These are phyloP conservation scores for Chlorella variabilis DNA, from an alignment of 163 green algal genomes.

Conservation along the genomic window DNA sequence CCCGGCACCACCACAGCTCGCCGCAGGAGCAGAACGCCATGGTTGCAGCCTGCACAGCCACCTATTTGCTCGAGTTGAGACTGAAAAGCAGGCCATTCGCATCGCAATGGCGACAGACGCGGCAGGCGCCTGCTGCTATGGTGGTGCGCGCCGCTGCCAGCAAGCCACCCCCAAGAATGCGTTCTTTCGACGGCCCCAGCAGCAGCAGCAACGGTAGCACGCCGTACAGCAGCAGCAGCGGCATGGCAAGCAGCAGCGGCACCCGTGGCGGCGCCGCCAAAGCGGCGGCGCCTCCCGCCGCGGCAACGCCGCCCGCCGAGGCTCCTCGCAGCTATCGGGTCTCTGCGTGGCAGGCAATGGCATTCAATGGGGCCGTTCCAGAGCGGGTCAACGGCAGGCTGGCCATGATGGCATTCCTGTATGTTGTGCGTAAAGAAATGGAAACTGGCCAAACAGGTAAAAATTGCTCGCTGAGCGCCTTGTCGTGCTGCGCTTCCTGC, in stretches of 20 bases:
- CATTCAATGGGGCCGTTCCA: conserved; percentile 30
- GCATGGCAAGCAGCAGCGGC: neutral
- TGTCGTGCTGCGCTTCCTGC: too few species aligned
- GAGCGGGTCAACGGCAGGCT: conserved; percentile 41
- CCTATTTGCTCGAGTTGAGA: too few species aligned
- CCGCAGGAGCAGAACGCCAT: too few species aligned
- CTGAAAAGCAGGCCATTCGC: too few species aligned
- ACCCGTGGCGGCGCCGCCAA: too few species aligned
- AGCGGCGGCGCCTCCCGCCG: neutral
- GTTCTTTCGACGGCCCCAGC: conserved; percentile 11
- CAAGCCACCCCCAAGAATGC: neutral
- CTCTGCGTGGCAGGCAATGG: conserved; percentile 10
- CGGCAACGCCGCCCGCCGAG: neutral
- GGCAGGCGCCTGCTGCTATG: neutral
- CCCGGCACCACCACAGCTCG: too few species aligned
- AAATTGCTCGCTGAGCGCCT: too few species aligned
- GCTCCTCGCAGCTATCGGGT: neutral
- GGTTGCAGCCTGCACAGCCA: too few species aligned
- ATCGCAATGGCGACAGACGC: neutral
- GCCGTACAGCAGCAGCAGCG: neutral
- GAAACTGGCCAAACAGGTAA: conserved; percentile 18
- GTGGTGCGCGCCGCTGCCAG: neutral
- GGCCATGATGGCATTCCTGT: conserved; percentile 32
- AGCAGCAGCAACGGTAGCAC: conserved; percentile 3
- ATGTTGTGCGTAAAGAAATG: conserved; percentile 11